A percentile compares a stretch with the other conserved stretches of the same genome.
These are phyloP conservation scores for Biscogniauxia sp. DNA, from an alignment of 2,329 filamentous ascomycete genomes.

Conservation along the genomic window DNA sequence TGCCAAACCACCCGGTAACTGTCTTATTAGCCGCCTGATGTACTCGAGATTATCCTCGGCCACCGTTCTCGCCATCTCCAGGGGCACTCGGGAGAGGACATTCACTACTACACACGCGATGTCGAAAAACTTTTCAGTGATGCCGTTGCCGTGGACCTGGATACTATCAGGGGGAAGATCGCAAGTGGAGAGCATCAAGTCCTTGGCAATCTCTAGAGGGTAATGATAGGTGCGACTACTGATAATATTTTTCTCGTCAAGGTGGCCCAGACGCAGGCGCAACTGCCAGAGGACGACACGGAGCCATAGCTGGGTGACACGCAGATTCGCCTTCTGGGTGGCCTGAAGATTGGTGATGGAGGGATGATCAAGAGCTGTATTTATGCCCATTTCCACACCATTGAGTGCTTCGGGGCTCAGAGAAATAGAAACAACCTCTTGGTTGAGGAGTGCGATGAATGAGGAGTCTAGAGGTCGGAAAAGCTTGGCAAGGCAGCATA, in stretches of 20 bases:
- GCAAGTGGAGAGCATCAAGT: conserved; percentile 38
- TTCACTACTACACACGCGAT: conserved; percentile 44
- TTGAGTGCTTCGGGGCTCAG: conserved; percentile 34
- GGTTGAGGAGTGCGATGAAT: conserved; percentile 41
- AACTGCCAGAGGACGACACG: conserved; percentile 46
- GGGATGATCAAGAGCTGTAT: conserved; percentile 35
- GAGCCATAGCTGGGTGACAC: conserved; percentile 45
- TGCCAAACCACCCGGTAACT: conserved; percentile 37
- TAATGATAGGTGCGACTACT: conserved; percentile 41
- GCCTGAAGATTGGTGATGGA: conserved; percentile 34
- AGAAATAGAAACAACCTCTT: conserved; percentile 33
- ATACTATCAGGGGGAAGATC: conserved; percentile 39
- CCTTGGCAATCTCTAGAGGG: conserved; percentile 41
- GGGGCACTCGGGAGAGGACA: conserved; percentile 42
- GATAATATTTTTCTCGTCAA: conserved; percentile 26
- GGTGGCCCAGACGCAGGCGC: conserved; percentile 41
- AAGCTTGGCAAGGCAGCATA: conserved; percentile 40
- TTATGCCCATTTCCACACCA: conserved; percentile 36
- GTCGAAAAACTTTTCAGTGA: conserved; percentile 48
- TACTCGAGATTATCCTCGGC: conserved; percentile 40
- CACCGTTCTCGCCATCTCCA: conserved; percentile 21
- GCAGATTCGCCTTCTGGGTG: conserved; percentile 44
- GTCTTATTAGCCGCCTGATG: conserved; percentile 36
- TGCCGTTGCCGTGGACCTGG: conserved; percentile 42
- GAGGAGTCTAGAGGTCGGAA: conserved; percentile 42